phyloP scores from a whole-genome alignment of 345 rosid species.

The Hibiscus tridactylites region DNA sequence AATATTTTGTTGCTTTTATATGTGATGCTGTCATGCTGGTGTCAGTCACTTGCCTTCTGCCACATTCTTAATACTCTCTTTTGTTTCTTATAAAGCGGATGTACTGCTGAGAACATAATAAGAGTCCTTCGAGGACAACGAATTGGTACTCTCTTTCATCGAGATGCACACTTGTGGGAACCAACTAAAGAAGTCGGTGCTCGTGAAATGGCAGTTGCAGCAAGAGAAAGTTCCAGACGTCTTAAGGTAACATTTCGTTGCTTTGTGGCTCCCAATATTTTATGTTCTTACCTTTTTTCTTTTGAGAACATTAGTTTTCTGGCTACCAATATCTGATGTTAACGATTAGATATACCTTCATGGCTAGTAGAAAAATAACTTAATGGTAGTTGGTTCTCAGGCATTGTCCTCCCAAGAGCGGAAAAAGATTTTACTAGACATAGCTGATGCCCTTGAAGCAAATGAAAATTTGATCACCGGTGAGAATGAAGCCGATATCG shows the following conservation, averaged over 20 bases:
- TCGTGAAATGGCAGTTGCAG: constrained; percentile 87
- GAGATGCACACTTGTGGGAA: constrained; percentile 73
- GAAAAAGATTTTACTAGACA: constrained; percentile 59
- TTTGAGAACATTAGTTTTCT: neutral
- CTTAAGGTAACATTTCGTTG: constrained; percentile 58
- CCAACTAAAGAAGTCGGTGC: constrained; percentile 47
- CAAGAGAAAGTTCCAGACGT: constrained; percentile 83
- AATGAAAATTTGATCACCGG: constrained; percentile 50
- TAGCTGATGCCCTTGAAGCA: constrained; percentile 83
- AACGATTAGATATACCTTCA: neutral
- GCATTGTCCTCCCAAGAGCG: constrained; percentile 67
- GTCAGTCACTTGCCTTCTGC: neutral
- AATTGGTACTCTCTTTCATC: constrained; percentile 89
- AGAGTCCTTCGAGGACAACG: constrained; percentile 84
- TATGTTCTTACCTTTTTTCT: neutral
- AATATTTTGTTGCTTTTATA: neutral
- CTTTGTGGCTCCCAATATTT: neutral
- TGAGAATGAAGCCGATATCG: constrained; percentile 84
- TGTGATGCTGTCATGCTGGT: neutral
- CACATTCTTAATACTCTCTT: neutral
- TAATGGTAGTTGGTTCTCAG: constrained; percentile 26
- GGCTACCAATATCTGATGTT: neutral
- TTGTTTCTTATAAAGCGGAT: constrained; percentile 55
- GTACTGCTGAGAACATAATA: constrained; percentile 56
- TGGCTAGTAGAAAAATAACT: constrained; percentile 6